Conservation (phyloP, 306 rosid species). For the Lotus japonicus region DNA sequence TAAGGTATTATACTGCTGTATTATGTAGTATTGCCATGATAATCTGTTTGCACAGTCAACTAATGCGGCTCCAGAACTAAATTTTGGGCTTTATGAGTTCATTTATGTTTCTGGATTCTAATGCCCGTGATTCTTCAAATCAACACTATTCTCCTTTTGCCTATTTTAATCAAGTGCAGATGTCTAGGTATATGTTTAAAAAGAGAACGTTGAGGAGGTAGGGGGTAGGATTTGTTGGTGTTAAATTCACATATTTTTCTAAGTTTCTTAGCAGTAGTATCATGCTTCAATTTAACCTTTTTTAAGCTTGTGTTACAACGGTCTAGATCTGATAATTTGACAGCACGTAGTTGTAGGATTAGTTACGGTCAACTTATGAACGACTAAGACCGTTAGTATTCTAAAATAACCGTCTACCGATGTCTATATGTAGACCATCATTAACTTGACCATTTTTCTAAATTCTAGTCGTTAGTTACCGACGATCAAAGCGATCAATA, state of each 20-base stretch:
- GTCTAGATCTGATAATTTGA: no score
- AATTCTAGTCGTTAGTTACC: no score
- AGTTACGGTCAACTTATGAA: no score
- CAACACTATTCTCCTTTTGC: slow-evolving; percentile 24
- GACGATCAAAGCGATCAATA: no score
- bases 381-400: no score
- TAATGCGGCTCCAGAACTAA: slow-evolving; percentile 47
- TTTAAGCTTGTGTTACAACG: no score
- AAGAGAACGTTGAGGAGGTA: not conserved
- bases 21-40: slow-evolving; percentile 29
- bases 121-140: slow-evolving; percentile 25
- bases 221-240: not conserved
- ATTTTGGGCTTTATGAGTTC: slow-evolving; percentile 23
- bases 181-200: not conserved
- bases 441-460: no score
- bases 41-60: slow-evolving; percentile 46
- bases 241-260: not conserved
- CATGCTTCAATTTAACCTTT: no score
- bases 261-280: no score
- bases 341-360: no score
- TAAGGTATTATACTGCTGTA: slow-evolving; percentile 21
- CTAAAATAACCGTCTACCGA: no score
- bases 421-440: no score
- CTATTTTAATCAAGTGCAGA: slow-evolving; percentile 18
- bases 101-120: slow-evolving; percentile 9